Conservation (phyloP, 2,329 filamentous ascomycete genomes). For the Penicillium fuscoglaucum region DNA sequence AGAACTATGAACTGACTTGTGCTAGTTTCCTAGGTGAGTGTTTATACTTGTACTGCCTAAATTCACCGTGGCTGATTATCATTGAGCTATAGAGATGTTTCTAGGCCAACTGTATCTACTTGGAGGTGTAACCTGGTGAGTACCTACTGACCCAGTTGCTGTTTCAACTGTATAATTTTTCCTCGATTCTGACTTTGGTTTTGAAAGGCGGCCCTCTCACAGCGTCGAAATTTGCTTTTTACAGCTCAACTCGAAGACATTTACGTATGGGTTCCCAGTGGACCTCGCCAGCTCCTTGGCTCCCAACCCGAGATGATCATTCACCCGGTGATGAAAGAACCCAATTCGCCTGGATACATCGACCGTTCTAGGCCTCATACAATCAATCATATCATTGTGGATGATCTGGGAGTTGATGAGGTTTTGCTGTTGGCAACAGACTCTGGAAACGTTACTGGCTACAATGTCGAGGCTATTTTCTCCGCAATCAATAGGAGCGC, state of each 20-base stretch:
- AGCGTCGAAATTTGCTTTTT: constrained; percentile 50
- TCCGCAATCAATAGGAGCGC: constrained; percentile 45
- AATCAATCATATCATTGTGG: constrained; percentile 69
- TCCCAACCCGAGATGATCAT: constrained; percentile 44
- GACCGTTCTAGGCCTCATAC: constrained; percentile 57
- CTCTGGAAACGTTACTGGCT: constrained; percentile 73
- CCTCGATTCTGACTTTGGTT: constrained; percentile 6
- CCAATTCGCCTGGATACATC: constrained; percentile 54
- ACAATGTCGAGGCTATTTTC: constrained; percentile 59
- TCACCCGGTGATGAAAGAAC: constrained; percentile 43
- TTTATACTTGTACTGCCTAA: not conserved
- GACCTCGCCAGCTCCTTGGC: constrained; percentile 43
- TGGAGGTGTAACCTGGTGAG: constrained; percentile 50
- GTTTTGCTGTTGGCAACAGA: constrained; percentile 68
- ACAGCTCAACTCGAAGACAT: constrained; percentile 44
- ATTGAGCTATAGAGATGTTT: constrained; percentile 11
- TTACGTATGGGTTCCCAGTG: constrained; percentile 47
- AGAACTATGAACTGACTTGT: constrained; percentile 16
- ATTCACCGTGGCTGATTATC: constrained; percentile 9
- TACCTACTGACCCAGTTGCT: not conserved
- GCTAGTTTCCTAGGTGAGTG: constrained; percentile 30
- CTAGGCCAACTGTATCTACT: constrained; percentile 34
- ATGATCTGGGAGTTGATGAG: constrained; percentile 68
- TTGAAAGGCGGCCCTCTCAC: constrained; percentile 46
- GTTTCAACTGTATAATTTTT: not conserved